Base-by-base conservation (phyloP, 1,284 basidiomycete genomes). In the Malassezia yamatoensis region DNA sequence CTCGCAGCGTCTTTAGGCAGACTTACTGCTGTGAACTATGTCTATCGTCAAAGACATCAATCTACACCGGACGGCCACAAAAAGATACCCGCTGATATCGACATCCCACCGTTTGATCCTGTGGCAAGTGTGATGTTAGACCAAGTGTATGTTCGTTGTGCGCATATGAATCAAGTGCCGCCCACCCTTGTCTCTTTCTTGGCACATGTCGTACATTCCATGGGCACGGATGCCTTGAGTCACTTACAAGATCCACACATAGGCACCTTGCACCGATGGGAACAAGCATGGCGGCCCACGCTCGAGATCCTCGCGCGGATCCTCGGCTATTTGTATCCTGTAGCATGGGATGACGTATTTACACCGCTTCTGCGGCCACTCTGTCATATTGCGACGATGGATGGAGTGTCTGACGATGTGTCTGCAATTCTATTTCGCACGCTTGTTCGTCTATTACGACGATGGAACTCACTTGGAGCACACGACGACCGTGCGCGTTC, bases 191-290 rank as follows among this genome's bases (percentile, higher is more conserved):
- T 49, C 11, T 21, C 42, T 6, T 47, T 58, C 36, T 46, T 58
- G n/a, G 42, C 39, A n/a, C 55, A 58, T 49, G 55, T 58, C 21
- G 49, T 58, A 39, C 55, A 51, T 33, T 53, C 44, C 10, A 39
- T 44, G 44, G 45, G 50, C 51, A 47, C 47, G 11, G 50, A 53
- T 12, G 55, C 51, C 0, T 38, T 58, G 1, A 29, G 10, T 5
- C 43, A 35, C 29, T 16, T 53, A 5, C 20, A 32, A 2, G 15
- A 32, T 5, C n/a, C 12, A 20, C n/a, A 32, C 20, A 20, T 32
- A 13, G 18, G 13, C 5, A 32, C 8, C 13, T 15, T 48, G 5
- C 11, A 24, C 10, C 29, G 10, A 13, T 58, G 55, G 55, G 55
- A 58, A 29, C 39, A 15, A 5, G 40, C 45, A 7, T 58, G 55